Conservation (phyloP, 371 early-diverging fungal species). For the Circinella umbellata region DNA sequence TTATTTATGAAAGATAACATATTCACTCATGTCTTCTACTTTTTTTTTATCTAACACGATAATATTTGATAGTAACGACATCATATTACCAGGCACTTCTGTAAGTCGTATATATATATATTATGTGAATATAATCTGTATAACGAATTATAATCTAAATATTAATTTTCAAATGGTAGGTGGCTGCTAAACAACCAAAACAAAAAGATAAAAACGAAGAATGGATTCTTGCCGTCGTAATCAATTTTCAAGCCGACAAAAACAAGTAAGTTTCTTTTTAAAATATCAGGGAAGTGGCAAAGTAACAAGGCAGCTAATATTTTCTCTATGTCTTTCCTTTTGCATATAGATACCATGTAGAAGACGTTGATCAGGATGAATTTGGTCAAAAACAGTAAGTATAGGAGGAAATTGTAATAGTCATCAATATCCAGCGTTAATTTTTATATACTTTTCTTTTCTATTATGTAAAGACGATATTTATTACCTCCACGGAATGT, state of each 20-base stretch:
- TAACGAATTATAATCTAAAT: too few species aligned
- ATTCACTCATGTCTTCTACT: too few species aligned
- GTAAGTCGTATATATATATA: constrained; percentile 10
- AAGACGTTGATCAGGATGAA: constrained; percentile 79
- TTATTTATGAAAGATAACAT: too few species aligned
- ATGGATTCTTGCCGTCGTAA: constrained; percentile 77
- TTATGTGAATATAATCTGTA: too few species aligned
- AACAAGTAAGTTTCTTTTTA: constrained; percentile 49
- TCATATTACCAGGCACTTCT: constrained; percentile 24
- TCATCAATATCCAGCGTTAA: too few species aligned
- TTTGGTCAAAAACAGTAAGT: constrained; percentile 66
- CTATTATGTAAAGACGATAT: constrained; percentile 55
- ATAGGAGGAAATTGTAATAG: too few species aligned
- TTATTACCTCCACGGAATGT: constrained; percentile 63
- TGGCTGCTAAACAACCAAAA: constrained; percentile 66
- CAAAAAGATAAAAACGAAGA: constrained; percentile 72
- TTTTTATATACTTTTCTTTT: background rate
- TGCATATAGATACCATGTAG: constrained; percentile 64
- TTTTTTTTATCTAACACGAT: background rate
- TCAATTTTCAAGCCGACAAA: constrained; percentile 66
- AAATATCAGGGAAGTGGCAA: too few species aligned
- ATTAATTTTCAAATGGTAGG: constrained; percentile 31
- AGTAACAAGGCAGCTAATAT: too few species aligned
- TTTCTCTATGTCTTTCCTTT: too few species aligned
- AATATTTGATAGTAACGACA: constrained; percentile 8